Evolutionary conservation across 495 filamentous ascomycete genomes (phyloP), one percentile per base, ranked within the genome.

Genomic region (Elasticomyces elasticus): DNA sequence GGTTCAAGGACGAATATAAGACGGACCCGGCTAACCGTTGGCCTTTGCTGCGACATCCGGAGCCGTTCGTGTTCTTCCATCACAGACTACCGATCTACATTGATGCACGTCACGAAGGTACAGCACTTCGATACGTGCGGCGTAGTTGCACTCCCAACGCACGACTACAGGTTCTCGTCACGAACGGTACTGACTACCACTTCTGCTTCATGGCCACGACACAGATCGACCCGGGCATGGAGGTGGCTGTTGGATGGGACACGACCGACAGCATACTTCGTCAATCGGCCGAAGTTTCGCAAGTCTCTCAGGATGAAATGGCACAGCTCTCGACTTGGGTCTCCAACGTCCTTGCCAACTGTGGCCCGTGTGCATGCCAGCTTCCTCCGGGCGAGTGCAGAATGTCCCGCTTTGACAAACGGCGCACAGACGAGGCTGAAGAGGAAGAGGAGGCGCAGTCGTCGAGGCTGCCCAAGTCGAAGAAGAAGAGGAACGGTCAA

Each of bases 81-180:
- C 63, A 64, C 28, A 50, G 61, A 23, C 64, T 72, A 4, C 70
- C 91, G 0, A 76, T 98, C 13, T 95, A 89, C 70, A 89, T 98
- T 56, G 92, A 98, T 67, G 87, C 87, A 4, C 79, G 92, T 26
- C 76, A 75, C 54, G 86, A 90, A 71, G 92, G 91, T 13, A 94
- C 85, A 15, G 72, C 79, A 15, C 80, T 89, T 44, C 84, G 92
- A 26, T 96, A 89, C 64, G 79, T 89, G 19, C 79, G 92, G 31
- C 79, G 91, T 45, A 96, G 92, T 62, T 98, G 92, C 67, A 79
- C 75, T 46, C 86, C 92, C 1, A 98, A 96, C 62, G 75, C 89
- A 22, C 71, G 70, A 6, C 75, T 98, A 67, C 88, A 87, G 53
- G 90, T 88, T 0, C 83, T 85, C 57, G 78, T 96, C 37, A 84